Conservation (phyloP, 129 eudicot species). For the Flaveria trinervia region DNA sequence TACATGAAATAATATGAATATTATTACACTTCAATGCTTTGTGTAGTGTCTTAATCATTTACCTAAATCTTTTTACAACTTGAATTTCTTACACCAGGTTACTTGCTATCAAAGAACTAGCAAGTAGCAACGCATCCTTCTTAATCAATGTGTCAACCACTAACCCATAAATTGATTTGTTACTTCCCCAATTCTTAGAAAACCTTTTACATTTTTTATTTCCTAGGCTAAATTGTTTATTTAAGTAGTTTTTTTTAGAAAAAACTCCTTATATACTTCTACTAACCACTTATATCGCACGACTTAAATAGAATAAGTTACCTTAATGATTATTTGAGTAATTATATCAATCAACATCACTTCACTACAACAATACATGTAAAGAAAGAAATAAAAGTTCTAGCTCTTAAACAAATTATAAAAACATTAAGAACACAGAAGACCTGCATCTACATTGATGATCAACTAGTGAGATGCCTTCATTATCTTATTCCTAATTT, state of each 20-base stretch:
- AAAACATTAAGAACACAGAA: neutral
- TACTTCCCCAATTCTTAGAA: neutral
- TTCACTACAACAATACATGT: neutral
- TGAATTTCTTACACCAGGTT: constrained; percentile 19
- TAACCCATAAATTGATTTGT: too few relatives aligned
- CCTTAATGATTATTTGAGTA: neutral
- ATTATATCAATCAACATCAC: constrained; percentile 25
- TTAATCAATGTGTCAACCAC: neutral
- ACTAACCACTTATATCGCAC: too few relatives aligned
- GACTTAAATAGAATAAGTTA: too few relatives aligned
- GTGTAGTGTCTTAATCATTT: constrained; percentile 21
- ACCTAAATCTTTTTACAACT: constrained; percentile 24
- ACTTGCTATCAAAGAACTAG: constrained; percentile 12
- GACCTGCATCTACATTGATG: constrained; percentile 17
- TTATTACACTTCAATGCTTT: neutral
- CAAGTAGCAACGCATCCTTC: constrained; percentile 9
- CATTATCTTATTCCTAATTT: neutral
- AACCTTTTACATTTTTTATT: neutral
- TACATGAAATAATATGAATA: neutral
- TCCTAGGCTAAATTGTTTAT: constrained; percentile 1
- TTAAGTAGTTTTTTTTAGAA: neutral
- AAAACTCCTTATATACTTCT: too few relatives aligned
- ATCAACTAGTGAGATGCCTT: constrained; percentile 11
- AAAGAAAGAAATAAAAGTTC: neutral
- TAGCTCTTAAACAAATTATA: neutral